phyloP scores from a whole-genome alignment of 352 stramenopile genomes.

The Phytopythium vexans region DNA sequence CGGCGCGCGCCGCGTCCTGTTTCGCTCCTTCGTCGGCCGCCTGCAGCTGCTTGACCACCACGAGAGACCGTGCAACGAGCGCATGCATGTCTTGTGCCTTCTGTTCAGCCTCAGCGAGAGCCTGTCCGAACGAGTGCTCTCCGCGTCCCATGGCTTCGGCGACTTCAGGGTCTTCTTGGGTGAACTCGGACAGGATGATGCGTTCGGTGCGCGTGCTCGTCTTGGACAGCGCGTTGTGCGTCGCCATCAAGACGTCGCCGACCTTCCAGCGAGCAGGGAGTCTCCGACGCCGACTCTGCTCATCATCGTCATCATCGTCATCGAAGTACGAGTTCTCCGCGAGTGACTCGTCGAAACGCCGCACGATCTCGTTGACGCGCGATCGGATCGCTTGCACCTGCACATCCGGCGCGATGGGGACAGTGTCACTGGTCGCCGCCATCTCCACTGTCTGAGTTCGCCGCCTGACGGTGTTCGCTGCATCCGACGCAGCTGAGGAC shows the following conservation, averaged over 20 bases:
- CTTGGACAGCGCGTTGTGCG: slow-evolving; percentile 55
- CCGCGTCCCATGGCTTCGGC: slow-evolving; percentile 31
- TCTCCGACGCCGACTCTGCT: slow-evolving; percentile 18
- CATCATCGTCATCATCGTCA: slow-evolving; percentile 19
- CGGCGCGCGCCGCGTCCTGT: slow-evolving; percentile 5
- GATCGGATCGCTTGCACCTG: slow-evolving; percentile 68
- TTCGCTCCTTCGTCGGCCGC: slow-evolving; percentile 17
- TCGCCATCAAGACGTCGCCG: slow-evolving; percentile 57
- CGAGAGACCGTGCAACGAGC: slow-evolving; percentile 28
- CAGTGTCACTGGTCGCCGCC: no score
- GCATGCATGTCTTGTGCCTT: slow-evolving; percentile 35
- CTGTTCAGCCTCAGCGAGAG: slow-evolving; percentile 27
- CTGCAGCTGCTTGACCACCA: slow-evolving; percentile 54
- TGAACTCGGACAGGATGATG: slow-evolving; percentile 52
- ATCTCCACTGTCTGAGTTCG: no score
- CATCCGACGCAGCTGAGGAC: no score
- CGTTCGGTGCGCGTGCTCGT: slow-evolving; percentile 52
- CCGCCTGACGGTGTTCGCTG: no score
- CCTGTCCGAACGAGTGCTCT: slow-evolving; percentile 27
- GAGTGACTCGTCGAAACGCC: slow-evolving; percentile 53
- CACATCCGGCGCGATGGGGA: slow-evolving; percentile 18
- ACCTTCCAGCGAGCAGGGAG: slow-evolving; percentile 48
- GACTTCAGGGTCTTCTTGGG: slow-evolving; percentile 42
- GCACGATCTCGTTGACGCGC: slow-evolving; percentile 64
- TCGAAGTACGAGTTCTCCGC: slow-evolving; percentile 14